Evolutionary conservation across 2,329 filamentous ascomycete genomes (phyloP).

Genomic region (Madurella mycetomatis): DNA sequence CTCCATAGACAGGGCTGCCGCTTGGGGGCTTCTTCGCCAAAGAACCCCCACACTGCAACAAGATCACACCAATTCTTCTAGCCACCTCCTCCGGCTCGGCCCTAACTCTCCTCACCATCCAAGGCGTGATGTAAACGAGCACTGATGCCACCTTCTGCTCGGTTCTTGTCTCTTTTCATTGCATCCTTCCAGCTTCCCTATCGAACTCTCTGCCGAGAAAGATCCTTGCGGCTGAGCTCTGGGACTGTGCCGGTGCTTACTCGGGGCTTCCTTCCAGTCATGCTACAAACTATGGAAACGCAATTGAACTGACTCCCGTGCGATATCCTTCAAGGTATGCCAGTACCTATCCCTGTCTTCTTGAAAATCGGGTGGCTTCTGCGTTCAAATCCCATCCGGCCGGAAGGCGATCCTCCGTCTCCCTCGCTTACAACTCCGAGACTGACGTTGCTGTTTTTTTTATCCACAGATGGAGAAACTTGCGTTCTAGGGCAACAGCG

Average conservation of each 20-base stretch:
- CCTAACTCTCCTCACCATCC: too few relatives aligned
- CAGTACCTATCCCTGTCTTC: background rate
- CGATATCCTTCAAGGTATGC: conserved; percentile 8
- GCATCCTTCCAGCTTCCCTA: too few relatives aligned
- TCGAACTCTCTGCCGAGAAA: too few relatives aligned
- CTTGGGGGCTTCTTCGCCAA: too few relatives aligned
- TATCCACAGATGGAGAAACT: background rate
- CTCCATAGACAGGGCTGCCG: too few relatives aligned
- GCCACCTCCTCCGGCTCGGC: too few relatives aligned
- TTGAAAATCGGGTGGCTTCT: background rate
- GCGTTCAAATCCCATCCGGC: background rate
- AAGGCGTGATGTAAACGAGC: too few relatives aligned
- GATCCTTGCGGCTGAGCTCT: background rate
- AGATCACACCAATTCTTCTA: too few relatives aligned
- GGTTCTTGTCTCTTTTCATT: too few relatives aligned
- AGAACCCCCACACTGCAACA: too few relatives aligned
- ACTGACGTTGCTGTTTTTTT: conserved; percentile 12
- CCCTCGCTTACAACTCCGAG: conserved; percentile 8
- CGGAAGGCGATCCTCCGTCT: conserved; percentile 16
- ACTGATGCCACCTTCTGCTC: too few relatives aligned
- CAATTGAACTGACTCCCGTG: background rate
- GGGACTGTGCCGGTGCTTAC: background rate
- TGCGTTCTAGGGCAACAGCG: too few relatives aligned
- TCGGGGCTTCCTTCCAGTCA: background rate
- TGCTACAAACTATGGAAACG: background rate